phyloP scores from a whole-genome alignment of 306 rosid genomes.

The Echinosophora koreensis region DNA sequence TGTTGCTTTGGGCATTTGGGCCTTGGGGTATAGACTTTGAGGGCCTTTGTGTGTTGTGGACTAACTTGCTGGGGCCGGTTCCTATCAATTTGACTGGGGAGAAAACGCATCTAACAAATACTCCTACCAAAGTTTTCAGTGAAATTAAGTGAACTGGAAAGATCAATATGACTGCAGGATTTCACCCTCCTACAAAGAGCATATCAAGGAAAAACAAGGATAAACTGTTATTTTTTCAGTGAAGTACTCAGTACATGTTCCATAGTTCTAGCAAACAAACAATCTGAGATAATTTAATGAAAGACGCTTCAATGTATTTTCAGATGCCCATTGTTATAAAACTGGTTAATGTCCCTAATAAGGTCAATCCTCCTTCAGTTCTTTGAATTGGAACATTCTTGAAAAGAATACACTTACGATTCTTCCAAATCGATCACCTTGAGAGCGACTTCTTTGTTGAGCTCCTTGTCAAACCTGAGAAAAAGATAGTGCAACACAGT shows the following conservation, averaged over 20 bases:
- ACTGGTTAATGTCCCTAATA: slow-evolving; percentile 14
- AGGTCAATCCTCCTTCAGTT: slow-evolving; percentile 9
- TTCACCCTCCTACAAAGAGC: slow-evolving; percentile 30
- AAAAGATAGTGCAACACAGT: slow-evolving; percentile 42
- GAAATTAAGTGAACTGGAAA: slow-evolving; percentile 22
- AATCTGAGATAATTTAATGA: slow-evolving; percentile 12
- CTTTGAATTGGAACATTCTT: slow-evolving; percentile 15
- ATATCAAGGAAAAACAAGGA: slow-evolving; percentile 21
- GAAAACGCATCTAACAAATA: slow-evolving; percentile 18
- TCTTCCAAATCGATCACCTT: slow-evolving; percentile 99
- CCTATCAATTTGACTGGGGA: neutral
- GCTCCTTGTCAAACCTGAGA: slow-evolving; percentile 93
- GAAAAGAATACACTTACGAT: slow-evolving; percentile 70
- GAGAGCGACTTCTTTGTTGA: slow-evolving; percentile 89
- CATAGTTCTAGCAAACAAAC: slow-evolving; percentile 21
- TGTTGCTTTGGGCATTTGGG: no score
- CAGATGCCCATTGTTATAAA: slow-evolving; percentile 3
- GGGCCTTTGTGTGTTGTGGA: no score
- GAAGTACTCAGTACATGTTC: neutral
- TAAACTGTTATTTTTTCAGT: slow-evolving; percentile 18
- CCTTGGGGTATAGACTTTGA: no score
- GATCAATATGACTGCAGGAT: slow-evolving; percentile 25
- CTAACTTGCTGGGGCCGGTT: no score
- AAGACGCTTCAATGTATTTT: slow-evolving; percentile 10
- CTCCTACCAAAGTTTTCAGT: neutral